Conservation (phyloP, 192 early-diverging fungal species). For the Neocallimastix lanati region DNA sequence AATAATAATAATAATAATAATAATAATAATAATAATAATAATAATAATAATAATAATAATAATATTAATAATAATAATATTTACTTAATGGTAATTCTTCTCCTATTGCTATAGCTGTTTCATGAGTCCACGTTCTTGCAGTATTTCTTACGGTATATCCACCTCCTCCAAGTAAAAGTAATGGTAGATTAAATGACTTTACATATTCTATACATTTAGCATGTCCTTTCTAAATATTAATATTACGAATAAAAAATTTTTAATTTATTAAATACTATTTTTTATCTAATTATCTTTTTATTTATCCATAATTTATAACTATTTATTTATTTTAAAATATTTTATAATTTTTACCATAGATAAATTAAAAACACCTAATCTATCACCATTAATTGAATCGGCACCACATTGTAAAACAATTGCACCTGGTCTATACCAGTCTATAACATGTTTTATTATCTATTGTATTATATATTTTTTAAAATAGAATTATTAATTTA, state of each 20-base stretch:
- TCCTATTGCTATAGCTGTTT: conserved; percentile 46
- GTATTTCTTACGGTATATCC: conserved; percentile 58
- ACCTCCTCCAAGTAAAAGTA: neutral
- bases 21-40: no score
- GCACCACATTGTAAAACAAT: neutral
- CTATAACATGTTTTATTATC: neutral
- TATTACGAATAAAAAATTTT: no score
- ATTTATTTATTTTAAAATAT: no score
- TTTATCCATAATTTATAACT: no score
- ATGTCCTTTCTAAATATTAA: neutral
- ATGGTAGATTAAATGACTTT: neutral
- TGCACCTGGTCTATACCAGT: neutral
- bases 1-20: no score
- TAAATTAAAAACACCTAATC: neutral
- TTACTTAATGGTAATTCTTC: conserved; percentile 10
- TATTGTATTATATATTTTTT: neutral
- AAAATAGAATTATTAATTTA: no score
- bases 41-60: no score
- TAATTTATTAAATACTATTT: no score
- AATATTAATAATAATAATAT: neutral
- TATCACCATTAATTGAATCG: neutral
- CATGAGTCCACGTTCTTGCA: conserved; percentile 54
- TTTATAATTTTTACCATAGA: neutral
- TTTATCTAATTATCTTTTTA: no score
- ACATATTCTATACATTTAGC: neutral